Percentiles rank a stretch among this genome's conserved stretches.
Conservation (phyloP, 495 filamentous ascomycete genomes). For the Clohesyomyces aquaticus region DNA sequence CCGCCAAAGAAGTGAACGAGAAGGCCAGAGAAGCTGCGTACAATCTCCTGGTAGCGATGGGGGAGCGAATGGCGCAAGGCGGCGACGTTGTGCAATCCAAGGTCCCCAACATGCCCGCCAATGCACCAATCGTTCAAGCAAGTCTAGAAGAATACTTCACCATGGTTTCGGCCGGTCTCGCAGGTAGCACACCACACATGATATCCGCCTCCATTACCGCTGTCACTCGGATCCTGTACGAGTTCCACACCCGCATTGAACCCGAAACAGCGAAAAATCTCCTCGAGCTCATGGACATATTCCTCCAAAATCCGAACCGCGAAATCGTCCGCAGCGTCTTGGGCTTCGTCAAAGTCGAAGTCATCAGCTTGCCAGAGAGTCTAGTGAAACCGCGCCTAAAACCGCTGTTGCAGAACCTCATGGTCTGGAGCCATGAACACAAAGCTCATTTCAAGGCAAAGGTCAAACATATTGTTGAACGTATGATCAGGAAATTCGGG, state of each 20-base stretch:
- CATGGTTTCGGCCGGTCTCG: slow-evolving; percentile 95
- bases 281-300: slow-evolving; percentile 89
- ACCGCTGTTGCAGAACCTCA: slow-evolving; percentile 80
- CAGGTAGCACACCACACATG: slow-evolving; percentile 90
- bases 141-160: slow-evolving; percentile 94
- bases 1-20: slow-evolving; percentile 96
- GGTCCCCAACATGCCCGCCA: slow-evolving; percentile 78
- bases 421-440: slow-evolving; percentile 97
- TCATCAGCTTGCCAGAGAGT: slow-evolving; percentile 78
- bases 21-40: slow-evolving; percentile 87
- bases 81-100: slow-evolving; percentile 79
- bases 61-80: slow-evolving; percentile 74
- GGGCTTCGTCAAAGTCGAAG: slow-evolving; percentile 93
- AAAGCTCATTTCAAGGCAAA: slow-evolving; percentile 93
- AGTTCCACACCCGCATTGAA: slow-evolving; percentile 68
- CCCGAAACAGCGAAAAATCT: slow-evolving; percentile 70
- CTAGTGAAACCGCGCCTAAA: slow-evolving; percentile 73
- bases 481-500: slow-evolving; percentile 89
- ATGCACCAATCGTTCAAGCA: slow-evolving; percentile 75
- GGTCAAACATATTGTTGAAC: slow-evolving; percentile 95
- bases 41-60: slow-evolving; percentile 86
- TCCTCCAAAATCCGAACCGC: slow-evolving; percentile 90
- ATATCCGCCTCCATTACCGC: slow-evolving; percentile 92
- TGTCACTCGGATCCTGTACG: slow-evolving; percentile 85
- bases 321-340: slow-evolving; percentile 93